Evolutionary conservation across 2,329 filamentous ascomycete genomes (phyloP), one percentile per base, ranked within the genome.

Genomic region (Ilyonectria mors-panacis): DNA sequence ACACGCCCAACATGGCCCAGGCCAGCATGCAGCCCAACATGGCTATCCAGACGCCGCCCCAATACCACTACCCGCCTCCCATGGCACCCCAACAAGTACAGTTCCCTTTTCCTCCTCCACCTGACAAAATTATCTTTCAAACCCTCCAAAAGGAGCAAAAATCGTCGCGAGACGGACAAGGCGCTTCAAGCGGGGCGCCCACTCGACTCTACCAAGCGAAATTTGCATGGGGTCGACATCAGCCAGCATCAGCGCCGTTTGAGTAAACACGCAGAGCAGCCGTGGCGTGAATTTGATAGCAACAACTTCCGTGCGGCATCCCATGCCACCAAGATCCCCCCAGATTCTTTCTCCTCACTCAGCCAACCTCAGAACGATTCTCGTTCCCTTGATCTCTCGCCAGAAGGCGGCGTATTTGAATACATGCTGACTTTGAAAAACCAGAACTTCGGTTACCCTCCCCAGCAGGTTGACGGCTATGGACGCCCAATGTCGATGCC

Each of bases 361-460:
- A 61, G 67, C 37, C 45, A 54, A 45, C 33, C 50, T 61, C 59
- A 44, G 66, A 55, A 57, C 37, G 66, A 62, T 69, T 74, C 70
- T 64, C 77, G 70, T 74, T 75, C 76, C 70, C 77, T 88, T 78
- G 88, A 93, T 82, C 81, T 94, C 65, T 91, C 91, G 70, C 92
- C 92, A 66, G 88, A 90, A 77, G 91, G 85, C 78, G 89, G 89
- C 77, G 86, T 90, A 72, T 94, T 92, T 87, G 92, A 95, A 80
- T 86, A 88, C 71, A 86, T 88, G 89, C 92, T 95, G 85, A 94
- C 89, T 77, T 82, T 86, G 75, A 88, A 88, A 83, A 84, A 88
- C 78, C 92, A 95, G 91, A 86, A 84, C 70, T 90, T 86, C 79
- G 85, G 84, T 62, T 92, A 86, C 70, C 81, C 81, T 37, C 87